These are phyloP conservation scores for Ganoderma resinaceum DNA, from an alignment of 1,284 basidiomycete genomes.

Conservation along the genomic window DNA sequence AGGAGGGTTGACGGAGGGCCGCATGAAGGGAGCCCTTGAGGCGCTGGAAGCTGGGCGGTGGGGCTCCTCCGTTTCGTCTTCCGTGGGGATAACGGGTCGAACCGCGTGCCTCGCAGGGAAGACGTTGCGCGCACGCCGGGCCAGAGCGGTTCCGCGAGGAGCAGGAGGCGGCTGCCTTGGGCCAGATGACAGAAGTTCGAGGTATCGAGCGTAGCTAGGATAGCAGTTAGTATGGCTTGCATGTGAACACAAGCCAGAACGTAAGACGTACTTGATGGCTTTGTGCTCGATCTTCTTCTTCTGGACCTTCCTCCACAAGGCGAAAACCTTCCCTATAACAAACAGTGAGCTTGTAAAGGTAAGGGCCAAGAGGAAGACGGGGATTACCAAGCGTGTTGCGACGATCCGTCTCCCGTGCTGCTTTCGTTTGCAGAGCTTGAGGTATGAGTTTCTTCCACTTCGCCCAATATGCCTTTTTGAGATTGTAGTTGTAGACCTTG, in stretches of 20 bases:
- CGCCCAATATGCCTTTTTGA: slow-evolving; percentile 67
- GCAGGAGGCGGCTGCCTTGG: slow-evolving; percentile 32
- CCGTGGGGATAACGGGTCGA: slow-evolving; percentile 35
- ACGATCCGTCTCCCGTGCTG: slow-evolving; percentile 68
- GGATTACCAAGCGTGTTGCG: slow-evolving; percentile 64
- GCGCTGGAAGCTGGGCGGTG: slow-evolving; percentile 34
- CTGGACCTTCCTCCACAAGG: slow-evolving; percentile 70
- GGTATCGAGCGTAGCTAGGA: slow-evolving; percentile 66
- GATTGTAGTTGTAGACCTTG: slow-evolving; percentile 66
- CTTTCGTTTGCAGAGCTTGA: slow-evolving; percentile 64
- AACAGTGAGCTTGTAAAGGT: slow-evolving; percentile 13
- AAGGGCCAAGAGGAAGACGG: slow-evolving; percentile 6
- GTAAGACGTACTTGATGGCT: slow-evolving; percentile 75
- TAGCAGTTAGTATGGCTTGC: slow-evolving; percentile 22
- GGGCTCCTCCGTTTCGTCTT: slow-evolving; percentile 36
- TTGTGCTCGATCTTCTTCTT: slow-evolving; percentile 76
- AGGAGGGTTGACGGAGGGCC: slow-evolving; percentile 34
- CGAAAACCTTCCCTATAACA: slow-evolving; percentile 59
- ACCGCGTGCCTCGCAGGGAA: slow-evolving; percentile 36
- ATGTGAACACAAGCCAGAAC: slow-evolving; percentile 7
- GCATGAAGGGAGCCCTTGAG: slow-evolving; percentile 36
- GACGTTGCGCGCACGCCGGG: slow-evolving; percentile 23
- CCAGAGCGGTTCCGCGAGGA: slow-evolving; percentile 21
- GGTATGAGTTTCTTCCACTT: slow-evolving; percentile 76
- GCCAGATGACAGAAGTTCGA: slow-evolving; percentile 65